Evolutionary conservation across 805 yeast genomes (phyloP).

Genomic region (Candida sphagnicola): DNA sequence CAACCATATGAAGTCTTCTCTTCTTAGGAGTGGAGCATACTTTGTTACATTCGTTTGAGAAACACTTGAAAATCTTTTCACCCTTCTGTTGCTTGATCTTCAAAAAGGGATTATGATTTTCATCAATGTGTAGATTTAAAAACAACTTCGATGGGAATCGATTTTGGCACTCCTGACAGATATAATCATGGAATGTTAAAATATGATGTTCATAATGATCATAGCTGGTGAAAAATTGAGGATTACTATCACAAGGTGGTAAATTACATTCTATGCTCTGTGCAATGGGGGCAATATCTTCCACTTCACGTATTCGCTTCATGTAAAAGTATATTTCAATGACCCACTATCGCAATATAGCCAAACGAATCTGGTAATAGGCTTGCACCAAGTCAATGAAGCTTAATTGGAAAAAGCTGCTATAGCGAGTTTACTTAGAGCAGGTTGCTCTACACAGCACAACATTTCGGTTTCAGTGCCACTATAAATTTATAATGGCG

Average conservation of each 20-base stretch:
- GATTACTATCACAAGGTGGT: conserved; percentile 8
- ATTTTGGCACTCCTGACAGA: conserved; percentile 34
- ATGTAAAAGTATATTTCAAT: not conserved
- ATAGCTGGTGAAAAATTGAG: conserved; percentile 9
- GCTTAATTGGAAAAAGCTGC: too few species aligned
- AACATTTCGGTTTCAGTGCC: too few species aligned
- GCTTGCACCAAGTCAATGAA: too few species aligned
- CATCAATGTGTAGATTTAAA: conserved; percentile 47
- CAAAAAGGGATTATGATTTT: conserved; percentile 49
- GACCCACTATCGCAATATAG: too few species aligned
- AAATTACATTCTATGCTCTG: conserved; percentile 3
- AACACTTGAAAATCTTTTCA: conserved; percentile 40
- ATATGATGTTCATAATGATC: conserved; percentile 18
- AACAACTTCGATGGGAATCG: conserved; percentile 41
- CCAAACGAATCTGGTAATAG: too few species aligned
- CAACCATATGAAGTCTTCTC: conserved; percentile 46
- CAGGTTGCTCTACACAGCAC: too few species aligned
- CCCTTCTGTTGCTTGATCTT: conserved; percentile 34
- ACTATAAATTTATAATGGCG: too few species aligned
- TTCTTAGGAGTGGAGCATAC: conserved; percentile 34
- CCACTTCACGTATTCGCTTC: conserved; percentile 6
- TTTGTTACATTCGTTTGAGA: conserved; percentile 35
- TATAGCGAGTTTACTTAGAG: too few species aligned
- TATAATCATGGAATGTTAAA: conserved; percentile 23
- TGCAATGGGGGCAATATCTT: too few species aligned